Base-by-base conservation (phyloP, 345 rosid genomes). In the Aquilaria malaccensis region DNA sequence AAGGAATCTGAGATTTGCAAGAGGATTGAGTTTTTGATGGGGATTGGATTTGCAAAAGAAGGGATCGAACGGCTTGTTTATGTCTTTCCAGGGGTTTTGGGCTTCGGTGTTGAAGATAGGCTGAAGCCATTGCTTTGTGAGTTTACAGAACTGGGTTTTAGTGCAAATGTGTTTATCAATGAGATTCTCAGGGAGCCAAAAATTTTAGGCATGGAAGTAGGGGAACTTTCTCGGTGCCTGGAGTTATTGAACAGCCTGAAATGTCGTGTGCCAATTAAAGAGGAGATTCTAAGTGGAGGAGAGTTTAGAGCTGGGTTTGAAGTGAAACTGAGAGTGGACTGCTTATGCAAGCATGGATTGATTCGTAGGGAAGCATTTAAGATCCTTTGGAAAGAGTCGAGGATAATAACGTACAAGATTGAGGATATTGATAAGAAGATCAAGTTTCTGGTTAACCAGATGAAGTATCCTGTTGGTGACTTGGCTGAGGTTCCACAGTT, bases 341-440 rank as follows among this genome's bases (percentile, higher is more conserved):
- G 86, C 79, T 72, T 91, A 60, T 84, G 96, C 77, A 71, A 71
- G 73, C 69, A 77, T 32, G 91, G 96, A 67, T 48, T 91, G 77
- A 91, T 75, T 49, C 88, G 62, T 45, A 79, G 94, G 69, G 96
- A 88, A 11, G 96, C 96, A 7, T 80, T 88, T 10, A 84, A 77
- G 71, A 80, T 91, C 60, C 64, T 91, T 56, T 84, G 91, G 96
- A 83, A 79, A 75, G 98, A 91, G 70, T 91, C 95, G 0, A 77
- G 96, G 74, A 78, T 80, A 72, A 75, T 88, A 69, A 63, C 79
- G 3, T 86, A 91, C 48, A 74, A 70, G 50, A 53, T 80, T 6
- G 84, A 75, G 48, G 91, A 88, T 10, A 77, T 83, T 32, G 88
- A 88, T 66, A 79, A 81, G 78, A 91, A 88, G 82, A 81, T 88